A percentile compares a stretch with the other conserved stretches of the same genome.
Evolutionary conservation across 2,329 filamentous ascomycete species (phyloP).

Genomic region (Colletotrichum camelliae): DNA sequence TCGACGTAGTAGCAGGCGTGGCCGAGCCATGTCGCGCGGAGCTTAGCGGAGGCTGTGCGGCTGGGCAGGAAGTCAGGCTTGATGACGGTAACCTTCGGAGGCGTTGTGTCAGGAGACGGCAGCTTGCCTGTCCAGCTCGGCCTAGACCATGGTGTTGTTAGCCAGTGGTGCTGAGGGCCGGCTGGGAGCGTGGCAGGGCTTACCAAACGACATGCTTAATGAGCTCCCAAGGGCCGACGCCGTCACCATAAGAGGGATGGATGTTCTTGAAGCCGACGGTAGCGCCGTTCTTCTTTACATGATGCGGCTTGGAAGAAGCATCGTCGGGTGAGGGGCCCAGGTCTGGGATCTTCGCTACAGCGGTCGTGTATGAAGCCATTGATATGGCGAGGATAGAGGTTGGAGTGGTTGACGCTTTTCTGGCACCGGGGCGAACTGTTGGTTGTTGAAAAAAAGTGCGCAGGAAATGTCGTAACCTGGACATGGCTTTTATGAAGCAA

Average conservation of each 20-base stretch:
- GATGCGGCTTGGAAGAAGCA: slow-evolving; percentile 51
- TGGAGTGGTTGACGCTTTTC: slow-evolving; percentile 10
- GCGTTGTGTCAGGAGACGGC: slow-evolving; percentile 63
- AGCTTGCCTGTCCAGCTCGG: slow-evolving; percentile 45
- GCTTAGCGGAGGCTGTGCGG: slow-evolving; percentile 58
- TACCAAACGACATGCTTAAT: slow-evolving; percentile 42
- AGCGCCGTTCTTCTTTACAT: slow-evolving; percentile 47
- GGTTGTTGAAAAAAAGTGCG: slow-evolving; percentile 2
- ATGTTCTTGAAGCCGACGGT: slow-evolving; percentile 55
- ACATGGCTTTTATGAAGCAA: neutral
- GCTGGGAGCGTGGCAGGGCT: slow-evolving; percentile 14
- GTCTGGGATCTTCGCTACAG: slow-evolving; percentile 39
- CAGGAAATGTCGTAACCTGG: slow-evolving; percentile 8
- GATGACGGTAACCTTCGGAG: slow-evolving; percentile 69
- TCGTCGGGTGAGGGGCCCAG: slow-evolving; percentile 43
- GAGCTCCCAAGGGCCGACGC: slow-evolving; percentile 25
- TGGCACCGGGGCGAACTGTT: neutral
- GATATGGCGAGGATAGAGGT: slow-evolving; percentile 19
- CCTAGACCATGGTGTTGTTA: slow-evolving; percentile 28
- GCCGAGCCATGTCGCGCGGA: slow-evolving; percentile 92
- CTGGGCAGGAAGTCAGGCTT: slow-evolving; percentile 70
- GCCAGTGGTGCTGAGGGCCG: neutral
- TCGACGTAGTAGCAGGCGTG: slow-evolving; percentile 95
- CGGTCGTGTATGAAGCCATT: slow-evolving; percentile 26
- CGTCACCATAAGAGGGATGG: slow-evolving; percentile 48